These are phyloP conservation scores for Sugiyamaella neomexicana DNA, from an alignment of 1,139 yeast genomes.

Conservation along the genomic window DNA sequence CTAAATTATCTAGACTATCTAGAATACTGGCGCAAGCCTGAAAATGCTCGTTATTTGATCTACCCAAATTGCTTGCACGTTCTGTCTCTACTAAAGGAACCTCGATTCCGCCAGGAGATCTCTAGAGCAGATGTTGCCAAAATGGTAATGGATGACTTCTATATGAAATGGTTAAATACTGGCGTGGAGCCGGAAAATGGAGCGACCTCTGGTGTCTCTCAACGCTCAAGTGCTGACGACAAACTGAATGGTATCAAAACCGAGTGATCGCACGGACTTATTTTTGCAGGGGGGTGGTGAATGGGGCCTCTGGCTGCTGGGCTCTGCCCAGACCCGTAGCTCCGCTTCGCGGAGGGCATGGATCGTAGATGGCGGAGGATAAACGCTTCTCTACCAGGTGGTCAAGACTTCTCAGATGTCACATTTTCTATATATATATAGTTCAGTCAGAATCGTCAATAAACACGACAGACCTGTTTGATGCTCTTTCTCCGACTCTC, in stretches of 20 bases:
- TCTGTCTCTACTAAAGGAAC: slow-evolving; percentile 52
- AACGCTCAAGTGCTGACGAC: not conserved
- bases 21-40: slow-evolving; percentile 72
- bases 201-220: not conserved
- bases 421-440: no score
- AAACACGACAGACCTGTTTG: not conserved
- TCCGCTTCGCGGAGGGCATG: not conserved
- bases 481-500: not conserved
- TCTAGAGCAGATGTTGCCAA: slow-evolving; percentile 45
- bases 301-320: not conserved
- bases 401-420: no score
- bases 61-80: slow-evolving; percentile 73
- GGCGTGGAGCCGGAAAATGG: not conserved
- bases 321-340: not conserved
- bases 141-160: slow-evolving; percentile 45
- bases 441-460: slow-evolving; percentile 7
- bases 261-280: not conserved
- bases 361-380: no score
- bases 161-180: slow-evolving; percentile 40
- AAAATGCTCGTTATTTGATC: slow-evolving; percentile 63
- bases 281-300: not conserved
- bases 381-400: no score
- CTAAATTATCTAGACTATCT: slow-evolving; percentile 64
- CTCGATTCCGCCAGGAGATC: slow-evolving; percentile 43
- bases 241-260: not conserved